These are phyloP conservation scores for Diaporthe ilicicola DNA, from an alignment of 2,329 filamentous ascomycete species.

Conservation along the genomic window DNA sequence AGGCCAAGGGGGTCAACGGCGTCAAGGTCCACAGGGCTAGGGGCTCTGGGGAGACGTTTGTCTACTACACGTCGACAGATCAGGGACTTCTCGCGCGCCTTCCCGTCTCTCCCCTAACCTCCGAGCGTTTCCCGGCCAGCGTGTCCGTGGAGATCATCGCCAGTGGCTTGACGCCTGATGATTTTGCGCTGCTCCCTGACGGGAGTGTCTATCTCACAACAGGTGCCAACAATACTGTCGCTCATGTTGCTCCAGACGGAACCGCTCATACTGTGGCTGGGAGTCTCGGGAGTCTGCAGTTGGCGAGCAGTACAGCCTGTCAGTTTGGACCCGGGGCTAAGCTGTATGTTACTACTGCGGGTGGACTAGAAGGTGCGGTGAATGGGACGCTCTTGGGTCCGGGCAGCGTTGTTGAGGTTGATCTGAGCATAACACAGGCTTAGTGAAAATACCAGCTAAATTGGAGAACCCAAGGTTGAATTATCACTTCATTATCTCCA, in stretches of 20 bases:
- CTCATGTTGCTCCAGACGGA: not conserved
- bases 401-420: not conserved
- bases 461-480: too few relatives aligned
- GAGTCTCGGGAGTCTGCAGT: not conserved
- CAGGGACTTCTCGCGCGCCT: constrained; percentile 10
- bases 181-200: constrained; percentile 11
- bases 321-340: not conserved
- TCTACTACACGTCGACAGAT: constrained; percentile 24
- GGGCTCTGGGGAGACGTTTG: not conserved
- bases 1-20: not conserved
- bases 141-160: constrained; percentile 8
- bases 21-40: constrained; percentile 1
- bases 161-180: not conserved
- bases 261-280: not conserved
- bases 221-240: constrained; percentile 6
- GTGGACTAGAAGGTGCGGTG: not conserved
- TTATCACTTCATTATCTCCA: too few relatives aligned
- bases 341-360: constrained; percentile 18
- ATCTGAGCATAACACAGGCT: too few relatives aligned
- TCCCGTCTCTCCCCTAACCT: not conserved
- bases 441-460: too few relatives aligned
- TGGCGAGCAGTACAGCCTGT: constrained; percentile 8
- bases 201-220: not conserved
- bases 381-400: not conserved
- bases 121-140: not conserved